These are phyloP conservation scores for Sclerotinia borealis DNA, from an alignment of 2,329 filamentous ascomycete genomes.

Conservation along the genomic window DNA sequence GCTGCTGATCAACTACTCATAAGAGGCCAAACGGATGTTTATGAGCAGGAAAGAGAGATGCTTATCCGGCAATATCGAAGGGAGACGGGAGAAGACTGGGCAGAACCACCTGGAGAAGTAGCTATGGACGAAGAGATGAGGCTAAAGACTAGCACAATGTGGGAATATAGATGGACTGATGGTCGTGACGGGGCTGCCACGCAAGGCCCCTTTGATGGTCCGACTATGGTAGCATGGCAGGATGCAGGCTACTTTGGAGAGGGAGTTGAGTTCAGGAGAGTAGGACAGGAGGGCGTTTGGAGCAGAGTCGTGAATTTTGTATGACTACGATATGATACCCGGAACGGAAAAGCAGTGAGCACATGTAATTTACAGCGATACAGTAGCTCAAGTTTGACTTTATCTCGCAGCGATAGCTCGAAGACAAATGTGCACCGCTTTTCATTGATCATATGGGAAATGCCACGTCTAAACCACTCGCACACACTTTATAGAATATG, in stretches of 20 bases:
- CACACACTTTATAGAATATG: not conserved
- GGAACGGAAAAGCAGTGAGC: not conserved
- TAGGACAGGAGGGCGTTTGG: constrained; percentile 43
- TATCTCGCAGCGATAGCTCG: not conserved
- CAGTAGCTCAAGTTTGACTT: not conserved
- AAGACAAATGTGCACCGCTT: not conserved
- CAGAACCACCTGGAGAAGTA: constrained; percentile 41
- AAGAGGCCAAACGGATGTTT: constrained; percentile 81
- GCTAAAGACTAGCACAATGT: constrained; percentile 43
- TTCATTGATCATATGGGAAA: not conserved
- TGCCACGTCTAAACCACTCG: not conserved
- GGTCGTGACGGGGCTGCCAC: constrained; percentile 70
- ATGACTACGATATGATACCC: constrained; percentile 20
- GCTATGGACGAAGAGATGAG: constrained; percentile 29
- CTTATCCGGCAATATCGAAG: constrained; percentile 76
- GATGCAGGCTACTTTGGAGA: constrained; percentile 89
- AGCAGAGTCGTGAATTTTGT: constrained; percentile 32
- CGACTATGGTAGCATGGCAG: constrained; percentile 86
- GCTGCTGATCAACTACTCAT: constrained; percentile 83
- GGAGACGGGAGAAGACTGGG: constrained; percentile 86
- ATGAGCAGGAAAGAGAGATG: constrained; percentile 79
- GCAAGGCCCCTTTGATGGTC: constrained; percentile 81
- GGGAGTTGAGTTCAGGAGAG: constrained; percentile 71
- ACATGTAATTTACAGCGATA: not conserved
- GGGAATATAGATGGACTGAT: constrained; percentile 93